Conservation (phyloP, 2,329 filamentous ascomycete species). For the Sclerotinia spermophila region DNA sequence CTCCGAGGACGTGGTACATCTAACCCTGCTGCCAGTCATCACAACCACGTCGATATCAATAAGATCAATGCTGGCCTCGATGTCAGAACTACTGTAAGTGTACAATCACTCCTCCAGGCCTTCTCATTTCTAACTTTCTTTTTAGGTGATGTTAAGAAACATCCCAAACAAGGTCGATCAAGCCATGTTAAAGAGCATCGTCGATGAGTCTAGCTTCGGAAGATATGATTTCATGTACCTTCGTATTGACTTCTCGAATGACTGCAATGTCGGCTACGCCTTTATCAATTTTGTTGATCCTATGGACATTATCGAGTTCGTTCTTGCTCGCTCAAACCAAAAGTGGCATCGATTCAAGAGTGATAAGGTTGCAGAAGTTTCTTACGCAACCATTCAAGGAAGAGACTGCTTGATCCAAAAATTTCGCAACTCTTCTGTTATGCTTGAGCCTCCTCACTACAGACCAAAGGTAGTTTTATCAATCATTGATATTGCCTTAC, state of each 20-base stretch:
- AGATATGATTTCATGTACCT: slow-evolving; percentile 95
- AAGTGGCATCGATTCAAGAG: slow-evolving; percentile 77
- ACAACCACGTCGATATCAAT: slow-evolving; percentile 60
- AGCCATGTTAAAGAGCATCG: slow-evolving; percentile 69
- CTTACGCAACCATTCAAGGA: slow-evolving; percentile 96
- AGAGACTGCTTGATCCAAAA: slow-evolving; percentile 88
- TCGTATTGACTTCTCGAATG: slow-evolving; percentile 81
- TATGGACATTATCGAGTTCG: slow-evolving; percentile 73
- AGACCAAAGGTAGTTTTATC: slow-evolving; percentile 67
- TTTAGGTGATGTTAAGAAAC: slow-evolving; percentile 87
- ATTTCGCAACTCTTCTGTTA: slow-evolving; percentile 94
- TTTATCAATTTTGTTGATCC: slow-evolving; percentile 94
- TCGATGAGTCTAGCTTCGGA: slow-evolving; percentile 75
- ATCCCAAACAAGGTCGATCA: slow-evolving; percentile 88
- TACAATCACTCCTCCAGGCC: neutral
- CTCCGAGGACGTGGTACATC: slow-evolving; percentile 40
- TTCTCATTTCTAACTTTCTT: slow-evolving; percentile 19
- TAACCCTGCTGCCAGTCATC: slow-evolving; percentile 46
- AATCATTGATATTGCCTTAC: slow-evolving; percentile 36
- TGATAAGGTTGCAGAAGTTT: slow-evolving; percentile 83
- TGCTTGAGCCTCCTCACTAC: slow-evolving; percentile 78
- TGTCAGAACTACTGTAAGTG: slow-evolving; percentile 68
- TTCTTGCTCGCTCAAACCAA: slow-evolving; percentile 65
- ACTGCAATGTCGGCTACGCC: slow-evolving; percentile 91
- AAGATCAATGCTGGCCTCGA: slow-evolving; percentile 64